A percentile compares a stretch with the other conserved stretches of the same genome.
phyloP scores from a whole-genome alignment of 768 basidiomycete species.

The Leucosporidium yakuticum region DNA sequence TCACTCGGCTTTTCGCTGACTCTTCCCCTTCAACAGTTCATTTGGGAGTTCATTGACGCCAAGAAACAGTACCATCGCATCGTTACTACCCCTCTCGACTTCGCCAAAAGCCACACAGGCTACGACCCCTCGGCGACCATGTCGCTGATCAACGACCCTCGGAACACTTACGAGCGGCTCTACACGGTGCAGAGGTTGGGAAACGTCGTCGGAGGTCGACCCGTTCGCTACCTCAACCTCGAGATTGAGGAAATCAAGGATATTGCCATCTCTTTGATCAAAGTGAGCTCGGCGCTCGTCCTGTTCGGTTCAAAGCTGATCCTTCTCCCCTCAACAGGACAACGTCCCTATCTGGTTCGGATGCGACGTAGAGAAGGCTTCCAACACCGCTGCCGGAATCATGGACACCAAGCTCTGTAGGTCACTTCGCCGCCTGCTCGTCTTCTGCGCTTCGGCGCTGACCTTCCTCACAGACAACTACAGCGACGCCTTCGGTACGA shows the following conservation, averaged over 20 bases:
- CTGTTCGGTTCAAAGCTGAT: too few species aligned
- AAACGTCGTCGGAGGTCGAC: slow-evolving; percentile 80
- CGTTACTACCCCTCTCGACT: slow-evolving; percentile 75
- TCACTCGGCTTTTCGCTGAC: neutral
- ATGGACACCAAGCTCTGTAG: slow-evolving; percentile 62
- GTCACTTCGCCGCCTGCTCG: slow-evolving; percentile 38
- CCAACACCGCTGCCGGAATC: slow-evolving; percentile 63
- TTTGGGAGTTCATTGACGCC: slow-evolving; percentile 83
- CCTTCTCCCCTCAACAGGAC: neutral
- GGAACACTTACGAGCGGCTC: slow-evolving; percentile 68
- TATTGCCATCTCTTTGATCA: slow-evolving; percentile 58
- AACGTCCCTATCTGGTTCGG: slow-evolving; percentile 47
- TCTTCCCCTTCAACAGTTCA: slow-evolving; percentile 51
- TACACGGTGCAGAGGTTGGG: slow-evolving; percentile 91
- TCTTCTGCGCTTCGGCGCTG: neutral
- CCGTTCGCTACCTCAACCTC: slow-evolving; percentile 58
- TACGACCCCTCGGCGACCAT: slow-evolving; percentile 55
- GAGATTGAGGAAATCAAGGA: slow-evolving; percentile 57
- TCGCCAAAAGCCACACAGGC: slow-evolving; percentile 54
- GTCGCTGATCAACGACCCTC: slow-evolving; percentile 90
- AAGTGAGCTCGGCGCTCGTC: slow-evolving; percentile 1
- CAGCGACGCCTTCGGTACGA: slow-evolving; percentile 71
- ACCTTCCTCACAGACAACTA: neutral
- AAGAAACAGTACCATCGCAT: slow-evolving; percentile 54
- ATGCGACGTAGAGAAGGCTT: slow-evolving; percentile 88